Conservation (phyloP, 495 filamentous ascomycete species). For the Aspergillus saccharolyticus region DNA sequence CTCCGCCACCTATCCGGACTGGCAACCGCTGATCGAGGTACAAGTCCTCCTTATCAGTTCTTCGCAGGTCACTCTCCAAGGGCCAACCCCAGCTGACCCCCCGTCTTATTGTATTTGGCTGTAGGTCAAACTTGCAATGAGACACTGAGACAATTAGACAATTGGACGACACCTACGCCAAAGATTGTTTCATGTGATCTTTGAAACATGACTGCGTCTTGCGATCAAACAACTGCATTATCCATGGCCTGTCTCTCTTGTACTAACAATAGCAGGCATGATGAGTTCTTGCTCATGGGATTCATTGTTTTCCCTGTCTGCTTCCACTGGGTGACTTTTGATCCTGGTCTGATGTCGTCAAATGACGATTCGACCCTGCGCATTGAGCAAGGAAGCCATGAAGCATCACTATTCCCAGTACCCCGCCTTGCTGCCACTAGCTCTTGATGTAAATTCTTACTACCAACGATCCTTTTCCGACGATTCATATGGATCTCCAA, state of each 20-base stretch:
- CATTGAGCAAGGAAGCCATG: constrained; percentile 1
- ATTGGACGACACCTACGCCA: not conserved
- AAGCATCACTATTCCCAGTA: not conserved
- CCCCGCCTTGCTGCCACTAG: constrained; percentile 1
- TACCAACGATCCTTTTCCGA: not conserved
- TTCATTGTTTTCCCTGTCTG: not conserved
- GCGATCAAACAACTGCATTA: not conserved
- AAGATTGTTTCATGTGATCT: not conserved
- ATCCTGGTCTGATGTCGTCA: not conserved
- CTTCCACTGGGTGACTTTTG: not conserved
- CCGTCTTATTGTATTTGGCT: too few species aligned
- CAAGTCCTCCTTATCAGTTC: too few species aligned
- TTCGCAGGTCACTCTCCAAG: not conserved
- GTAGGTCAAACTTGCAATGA: not conserved
- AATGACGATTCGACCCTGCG: not conserved
- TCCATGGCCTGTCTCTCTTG: not conserved
- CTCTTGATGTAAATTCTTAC: constrained; percentile 3
- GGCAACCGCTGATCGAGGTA: not conserved
- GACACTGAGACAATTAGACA: too few species aligned
- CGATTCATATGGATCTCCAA: not conserved
- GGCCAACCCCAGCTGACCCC: not conserved
- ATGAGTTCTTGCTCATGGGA: not conserved
- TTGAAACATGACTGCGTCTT: not conserved
- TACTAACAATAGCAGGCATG: not conserved
- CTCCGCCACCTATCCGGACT: not conserved